These are phyloP conservation scores for Amanita pseudoporphyria DNA, from an alignment of 768 basidiomycete genomes.

Conservation along the genomic window DNA sequence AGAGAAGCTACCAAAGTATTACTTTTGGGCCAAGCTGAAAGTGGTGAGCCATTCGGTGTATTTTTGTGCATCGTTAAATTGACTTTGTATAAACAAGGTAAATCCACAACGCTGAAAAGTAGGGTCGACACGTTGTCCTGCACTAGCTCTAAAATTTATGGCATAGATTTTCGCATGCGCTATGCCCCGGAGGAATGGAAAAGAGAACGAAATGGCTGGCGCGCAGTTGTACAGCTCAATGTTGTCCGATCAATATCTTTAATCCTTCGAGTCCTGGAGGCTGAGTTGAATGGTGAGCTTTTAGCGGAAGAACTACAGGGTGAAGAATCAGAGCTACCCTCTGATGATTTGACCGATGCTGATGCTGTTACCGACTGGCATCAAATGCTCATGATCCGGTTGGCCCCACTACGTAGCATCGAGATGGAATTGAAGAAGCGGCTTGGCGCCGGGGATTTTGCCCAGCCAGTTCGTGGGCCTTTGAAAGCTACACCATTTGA, in stretches of 20 bases:
- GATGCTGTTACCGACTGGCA: constrained; percentile 39
- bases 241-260: constrained; percentile 61
- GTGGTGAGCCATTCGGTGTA: constrained; percentile 32
- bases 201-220: constrained; percentile 65
- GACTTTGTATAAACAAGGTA: constrained; percentile 30
- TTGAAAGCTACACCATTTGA: constrained; percentile 42
- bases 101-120: constrained; percentile 66
- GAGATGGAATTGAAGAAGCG: constrained; percentile 56
- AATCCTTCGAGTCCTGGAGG: constrained; percentile 53
- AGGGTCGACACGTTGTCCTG: constrained; percentile 12
- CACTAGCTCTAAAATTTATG: constrained; percentile 2
- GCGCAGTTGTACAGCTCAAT: constrained; percentile 71
- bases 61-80: constrained; percentile 1
- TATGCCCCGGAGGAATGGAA: constrained; percentile 56
- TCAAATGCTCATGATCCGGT: constrained; percentile 44
- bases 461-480: constrained; percentile 19
- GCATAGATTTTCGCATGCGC: constrained; percentile 61
- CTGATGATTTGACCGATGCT: constrained; percentile 27
- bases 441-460: constrained; percentile 40
- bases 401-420: constrained; percentile 50
- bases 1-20: constrained; percentile 45
- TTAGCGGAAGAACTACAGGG: background rate
- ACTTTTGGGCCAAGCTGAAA: constrained; percentile 58
- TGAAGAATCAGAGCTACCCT: constrained; percentile 7
- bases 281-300: constrained; percentile 36